Conservation (phyloP, 768 basidiomycete species). For the Lactifluus rugatus region DNA sequence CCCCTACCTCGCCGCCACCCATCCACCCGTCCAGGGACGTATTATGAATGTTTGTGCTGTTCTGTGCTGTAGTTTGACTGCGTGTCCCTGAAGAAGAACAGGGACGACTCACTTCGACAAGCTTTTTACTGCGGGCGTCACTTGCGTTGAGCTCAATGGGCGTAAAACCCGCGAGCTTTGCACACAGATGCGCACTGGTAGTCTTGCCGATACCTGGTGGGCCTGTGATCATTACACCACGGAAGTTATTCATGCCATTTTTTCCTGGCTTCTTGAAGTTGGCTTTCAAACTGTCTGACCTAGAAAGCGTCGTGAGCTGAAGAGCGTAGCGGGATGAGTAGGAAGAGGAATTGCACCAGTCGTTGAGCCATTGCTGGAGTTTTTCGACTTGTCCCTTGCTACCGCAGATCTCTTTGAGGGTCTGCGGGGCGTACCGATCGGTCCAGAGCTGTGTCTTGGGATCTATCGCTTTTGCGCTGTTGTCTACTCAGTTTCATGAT, state of each 20-base stretch:
- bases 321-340: background rate
- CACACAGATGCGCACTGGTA: constrained; percentile 87
- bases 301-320: constrained; percentile 25
- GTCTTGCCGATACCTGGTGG: constrained; percentile 98
- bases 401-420: constrained; percentile 85
- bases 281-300: constrained; percentile 62
- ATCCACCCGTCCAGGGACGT: constrained; percentile 83
- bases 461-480: constrained; percentile 31
- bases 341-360: constrained; percentile 50
- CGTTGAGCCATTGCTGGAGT: constrained; percentile 73
- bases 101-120: constrained; percentile 63
- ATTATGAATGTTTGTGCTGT: constrained; percentile 84
- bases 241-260: constrained; percentile 73
- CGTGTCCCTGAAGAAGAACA: background rate
- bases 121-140: constrained; percentile 91
- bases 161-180: constrained; percentile 81
- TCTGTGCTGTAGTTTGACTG: constrained; percentile 35
- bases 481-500: background rate
- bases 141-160: constrained; percentile 96
- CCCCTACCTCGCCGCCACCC: constrained; percentile 41
- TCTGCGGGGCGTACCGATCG: constrained; percentile 84
- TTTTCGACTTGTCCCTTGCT: constrained; percentile 92
- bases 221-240: constrained; percentile 83
- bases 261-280: constrained; percentile 95
- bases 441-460: constrained; percentile 81